Evolutionary conservation across 495 filamentous ascomycete species (phyloP).

Genomic region (Penicillium pancosmium): DNA sequence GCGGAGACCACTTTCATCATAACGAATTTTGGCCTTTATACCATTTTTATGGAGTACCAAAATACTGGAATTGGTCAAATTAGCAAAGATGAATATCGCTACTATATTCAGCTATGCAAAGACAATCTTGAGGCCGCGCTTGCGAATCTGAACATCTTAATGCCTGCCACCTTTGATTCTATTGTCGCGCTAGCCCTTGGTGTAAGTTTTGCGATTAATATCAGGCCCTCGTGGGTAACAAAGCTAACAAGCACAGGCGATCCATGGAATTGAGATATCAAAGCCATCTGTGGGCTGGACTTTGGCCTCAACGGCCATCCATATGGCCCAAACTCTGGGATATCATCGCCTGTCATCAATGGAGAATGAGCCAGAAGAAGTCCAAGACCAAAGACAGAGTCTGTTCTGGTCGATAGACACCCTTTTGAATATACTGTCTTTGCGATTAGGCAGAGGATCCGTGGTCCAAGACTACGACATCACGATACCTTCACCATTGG

Average conservation of each 20-base stretch:
- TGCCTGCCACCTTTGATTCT: conserved; percentile 60
- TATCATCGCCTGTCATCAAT: conserved; percentile 61
- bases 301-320: conserved; percentile 57
- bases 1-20: conserved; percentile 58
- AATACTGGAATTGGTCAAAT: conserved; percentile 32
- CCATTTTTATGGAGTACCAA: conserved; percentile 56
- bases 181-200: conserved; percentile 62
- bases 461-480: conserved; percentile 68
- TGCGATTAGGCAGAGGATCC: conserved; percentile 65
- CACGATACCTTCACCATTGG: conserved; percentile 45
- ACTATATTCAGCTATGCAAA: conserved; percentile 49
- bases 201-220: conserved; percentile 35
- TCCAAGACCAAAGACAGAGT: conserved; percentile 37
- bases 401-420: conserved; percentile 69
- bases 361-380: conserved; percentile 43
- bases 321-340: conserved; percentile 64
- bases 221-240: not conserved
- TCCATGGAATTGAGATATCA: conserved; percentile 63
- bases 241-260: conserved; percentile 31
- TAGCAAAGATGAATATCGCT: conserved; percentile 36
- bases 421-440: conserved; percentile 60
- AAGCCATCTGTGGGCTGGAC: conserved; percentile 67
- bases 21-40: conserved; percentile 59
- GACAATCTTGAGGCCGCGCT: conserved; percentile 62
- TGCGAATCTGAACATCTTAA: conserved; percentile 57